Percentiles rank a stretch among this genome's conserved stretches.
phyloP scores from a whole-genome alignment of 768 basidiomycete species.

The Boletus eberwhitei region DNA sequence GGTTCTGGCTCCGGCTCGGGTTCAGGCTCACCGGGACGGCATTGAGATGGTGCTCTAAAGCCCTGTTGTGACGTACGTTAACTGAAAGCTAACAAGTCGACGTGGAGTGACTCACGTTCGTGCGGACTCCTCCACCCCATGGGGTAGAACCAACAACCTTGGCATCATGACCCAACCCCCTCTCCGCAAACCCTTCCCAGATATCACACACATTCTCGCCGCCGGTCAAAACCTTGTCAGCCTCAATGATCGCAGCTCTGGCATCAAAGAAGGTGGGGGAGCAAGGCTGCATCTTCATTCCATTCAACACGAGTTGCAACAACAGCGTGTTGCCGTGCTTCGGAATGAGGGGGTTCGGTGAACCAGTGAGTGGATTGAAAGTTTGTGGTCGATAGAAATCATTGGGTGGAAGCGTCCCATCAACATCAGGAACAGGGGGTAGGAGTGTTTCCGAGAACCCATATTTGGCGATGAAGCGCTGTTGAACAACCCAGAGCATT shows the following conservation, averaged over 20 bases:
- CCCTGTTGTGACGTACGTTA: conserved; percentile 32
- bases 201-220: conserved; percentile 90
- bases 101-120: conserved; percentile 43
- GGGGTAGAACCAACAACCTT: conserved; percentile 71
- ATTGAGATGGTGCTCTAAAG: conserved; percentile 38
- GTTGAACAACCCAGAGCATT: conserved; percentile 78
- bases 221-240: conserved; percentile 84
- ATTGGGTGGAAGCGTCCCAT: conserved; percentile 64
- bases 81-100: not conserved
- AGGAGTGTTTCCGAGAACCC: conserved; percentile 77
- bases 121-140: conserved; percentile 90
- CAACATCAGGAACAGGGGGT: conserved; percentile 67
- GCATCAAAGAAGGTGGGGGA: conserved; percentile 88
- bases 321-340: conserved; percentile 89
- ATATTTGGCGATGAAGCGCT: conserved; percentile 74
- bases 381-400: conserved; percentile 59
- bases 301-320: conserved; percentile 82
- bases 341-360: conserved; percentile 58
- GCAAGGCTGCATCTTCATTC: conserved; percentile 95
- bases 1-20: conserved; percentile 23
- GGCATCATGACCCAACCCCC: conserved; percentile 82
- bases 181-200: conserved; percentile 80
- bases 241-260: conserved; percentile 85
- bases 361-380: conserved; percentile 29
- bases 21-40: conserved; percentile 25